Evolutionary conservation across 129 eudicot genomes (phyloP).

Genomic region (Chrysanthemum seticuspe): DNA sequence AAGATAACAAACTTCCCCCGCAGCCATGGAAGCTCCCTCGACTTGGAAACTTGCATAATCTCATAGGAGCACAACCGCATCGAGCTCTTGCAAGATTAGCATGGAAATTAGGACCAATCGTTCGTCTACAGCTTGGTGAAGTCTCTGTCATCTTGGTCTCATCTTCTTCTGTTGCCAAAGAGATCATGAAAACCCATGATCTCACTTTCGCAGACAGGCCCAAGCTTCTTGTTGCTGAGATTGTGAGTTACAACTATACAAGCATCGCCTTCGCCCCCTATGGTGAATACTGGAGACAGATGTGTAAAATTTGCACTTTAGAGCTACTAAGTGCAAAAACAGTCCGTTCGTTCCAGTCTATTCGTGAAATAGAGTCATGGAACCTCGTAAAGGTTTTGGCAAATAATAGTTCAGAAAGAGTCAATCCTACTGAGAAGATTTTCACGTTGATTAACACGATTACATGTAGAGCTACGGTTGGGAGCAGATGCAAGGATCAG

Average conservation of each 20-base stretch:
- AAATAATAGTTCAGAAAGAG: too few species aligned
- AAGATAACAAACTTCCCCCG: conserved; percentile 3
- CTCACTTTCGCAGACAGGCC: conserved; percentile 30
- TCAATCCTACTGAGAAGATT: too few species aligned
- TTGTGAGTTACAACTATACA: not conserved
- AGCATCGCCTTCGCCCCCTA: not conserved
- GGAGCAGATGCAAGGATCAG: too few species aligned
- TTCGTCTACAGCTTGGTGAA: conserved; percentile 36
- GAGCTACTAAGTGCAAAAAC: conserved; percentile 6
- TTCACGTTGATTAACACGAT: too few species aligned
- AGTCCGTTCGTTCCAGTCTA: not conserved
- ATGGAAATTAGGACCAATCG: conserved; percentile 26
- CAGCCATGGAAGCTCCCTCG: not conserved
- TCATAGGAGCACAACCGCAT: conserved; percentile 24
- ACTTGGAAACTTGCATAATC: conserved; percentile 10
- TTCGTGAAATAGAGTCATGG: conserved; percentile 8
- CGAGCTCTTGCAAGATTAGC: conserved; percentile 22
- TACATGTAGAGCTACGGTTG: too few species aligned
- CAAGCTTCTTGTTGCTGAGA: not conserved
- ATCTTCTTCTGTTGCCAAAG: conserved; percentile 24
- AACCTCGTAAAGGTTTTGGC: not conserved
- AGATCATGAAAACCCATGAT: conserved; percentile 15
- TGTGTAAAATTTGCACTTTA: not conserved
- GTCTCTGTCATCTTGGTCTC: conserved; percentile 24
- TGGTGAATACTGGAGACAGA: too few species aligned